Conservation (phyloP, 2,329 filamentous ascomycete genomes). For the Fusarium compactum region DNA sequence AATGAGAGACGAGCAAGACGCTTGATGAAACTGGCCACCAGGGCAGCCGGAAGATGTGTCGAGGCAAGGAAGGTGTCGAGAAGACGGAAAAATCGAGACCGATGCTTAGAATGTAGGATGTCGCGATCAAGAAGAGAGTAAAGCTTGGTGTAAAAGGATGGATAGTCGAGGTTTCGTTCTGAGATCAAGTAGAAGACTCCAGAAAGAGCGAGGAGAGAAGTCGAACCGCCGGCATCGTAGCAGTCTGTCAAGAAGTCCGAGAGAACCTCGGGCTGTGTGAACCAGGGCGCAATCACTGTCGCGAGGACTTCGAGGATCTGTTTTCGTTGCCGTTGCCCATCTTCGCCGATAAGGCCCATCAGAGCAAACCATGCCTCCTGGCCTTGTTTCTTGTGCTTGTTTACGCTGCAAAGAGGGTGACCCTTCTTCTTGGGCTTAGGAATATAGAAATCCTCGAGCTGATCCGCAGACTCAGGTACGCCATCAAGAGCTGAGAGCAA, state of each 20-base stretch:
- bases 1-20: conserved; percentile 85
- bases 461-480: conserved; percentile 74
- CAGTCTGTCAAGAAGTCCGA: conserved; percentile 98
- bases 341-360: conserved; percentile 74
- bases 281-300: conserved; percentile 87
- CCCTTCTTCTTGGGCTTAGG: conserved; percentile 74
- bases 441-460: conserved; percentile 77
- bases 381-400: conserved; percentile 80
- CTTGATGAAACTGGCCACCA: conserved; percentile 97
- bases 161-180: conserved; percentile 94
- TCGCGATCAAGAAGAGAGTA: conserved; percentile 91
- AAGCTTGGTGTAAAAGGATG: conserved; percentile 91
- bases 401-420: conserved; percentile 72
- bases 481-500: conserved; percentile 76
- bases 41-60: conserved; percentile 88
- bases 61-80: conserved; percentile 91
- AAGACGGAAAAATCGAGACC: conserved; percentile 91
- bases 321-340: conserved; percentile 87
- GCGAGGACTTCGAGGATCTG: conserved; percentile 80
- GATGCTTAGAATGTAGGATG: conserved; percentile 92
- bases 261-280: conserved; percentile 85
- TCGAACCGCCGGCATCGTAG: conserved; percentile 87
- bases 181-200: conserved; percentile 96
- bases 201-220: conserved; percentile 87
- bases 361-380: conserved; percentile 90